Conservation (phyloP, 495 filamentous ascomycete species). For the Trichoderma asperelloides region DNA sequence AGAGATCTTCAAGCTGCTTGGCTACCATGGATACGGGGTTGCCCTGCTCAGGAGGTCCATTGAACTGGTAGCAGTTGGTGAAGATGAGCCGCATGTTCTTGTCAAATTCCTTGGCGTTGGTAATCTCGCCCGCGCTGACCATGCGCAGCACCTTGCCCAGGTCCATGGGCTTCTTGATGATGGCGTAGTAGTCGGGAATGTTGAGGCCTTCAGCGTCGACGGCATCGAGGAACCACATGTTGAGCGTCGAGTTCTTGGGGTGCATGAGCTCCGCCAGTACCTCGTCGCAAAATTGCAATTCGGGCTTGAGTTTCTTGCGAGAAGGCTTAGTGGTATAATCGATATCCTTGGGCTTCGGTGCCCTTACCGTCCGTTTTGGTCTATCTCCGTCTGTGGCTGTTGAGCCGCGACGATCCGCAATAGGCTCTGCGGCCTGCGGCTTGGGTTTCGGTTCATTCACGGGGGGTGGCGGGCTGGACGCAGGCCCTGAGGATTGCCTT, state of each 20-base stretch:
- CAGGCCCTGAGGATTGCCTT: background rate
- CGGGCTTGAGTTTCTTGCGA: slow-evolving; percentile 86
- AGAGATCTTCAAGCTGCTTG: slow-evolving; percentile 59
- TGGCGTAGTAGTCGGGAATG: slow-evolving; percentile 84
- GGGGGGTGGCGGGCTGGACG: background rate
- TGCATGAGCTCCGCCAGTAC: slow-evolving; percentile 72
- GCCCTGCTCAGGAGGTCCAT: slow-evolving; percentile 46
- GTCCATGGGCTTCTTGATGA: slow-evolving; percentile 97
- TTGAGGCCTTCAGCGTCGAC: slow-evolving; percentile 93
- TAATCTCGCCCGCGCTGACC: slow-evolving; percentile 71
- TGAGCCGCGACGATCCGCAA: slow-evolving; percentile 60
- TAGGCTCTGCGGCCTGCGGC: background rate
- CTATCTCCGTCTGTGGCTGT: slow-evolving; percentile 63
- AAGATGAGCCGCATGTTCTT: slow-evolving; percentile 74
- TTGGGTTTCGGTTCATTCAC: background rate
- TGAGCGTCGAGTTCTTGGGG: slow-evolving; percentile 53
- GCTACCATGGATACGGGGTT: slow-evolving; percentile 66
- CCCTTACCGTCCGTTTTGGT: slow-evolving; percentile 89
- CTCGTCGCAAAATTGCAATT: slow-evolving; percentile 82
- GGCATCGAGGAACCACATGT: slow-evolving; percentile 64
- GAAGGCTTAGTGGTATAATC: slow-evolving; percentile 72
- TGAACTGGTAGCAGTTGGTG: slow-evolving; percentile 86
- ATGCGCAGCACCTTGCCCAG: slow-evolving; percentile 67
- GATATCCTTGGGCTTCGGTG: slow-evolving; percentile 77
- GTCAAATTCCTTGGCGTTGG: slow-evolving; percentile 76